Base-by-base conservation (phyloP, 1,284 basidiomycete species). In the Fomitopsis palustris region DNA sequence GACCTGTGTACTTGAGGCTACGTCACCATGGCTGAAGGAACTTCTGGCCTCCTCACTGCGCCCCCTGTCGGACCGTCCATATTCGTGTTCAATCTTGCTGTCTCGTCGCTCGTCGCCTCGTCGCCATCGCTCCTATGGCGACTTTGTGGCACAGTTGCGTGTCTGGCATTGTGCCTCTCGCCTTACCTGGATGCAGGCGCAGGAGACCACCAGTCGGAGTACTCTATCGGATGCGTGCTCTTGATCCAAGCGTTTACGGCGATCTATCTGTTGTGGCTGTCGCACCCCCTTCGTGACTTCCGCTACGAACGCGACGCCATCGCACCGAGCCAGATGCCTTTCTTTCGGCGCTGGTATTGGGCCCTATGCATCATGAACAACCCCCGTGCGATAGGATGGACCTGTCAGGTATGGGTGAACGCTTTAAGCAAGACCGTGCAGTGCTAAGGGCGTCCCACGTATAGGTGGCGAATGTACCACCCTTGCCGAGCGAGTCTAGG, bases 311-410 rank as follows among this genome's bases (percentile, higher is more conserved):
- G 55, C 16, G 61, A 62, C 42, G 21, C 19, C 16, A 17, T 31
- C 14, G 17, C 41, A 17, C 53, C 56, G n/a, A 27, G 10, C 19
- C 16, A 41, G 23, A 16, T 55, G 23, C 33, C 56, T 6, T 42
- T 55, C 38, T 16, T n/a, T 12, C 29, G 53, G 12, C 23, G 60
- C 23, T 19, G 54, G 29, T n/a, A 52, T 25, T 54, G 53, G 56
- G 45, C 31, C 19, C 49, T 61, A 16, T 55, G 60, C 29, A 53
- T 55, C 37, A 21, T 55, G 19, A 35, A 51, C 29, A 53, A 29
- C 21, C 27, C 31, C 4, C 57, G 57, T 7, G 57, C 53, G 4
- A 27, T 59, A n/a, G 57, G 57, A 19, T 59, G 57, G 57, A 59
- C 27, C 23, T 59, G 33, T 21, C 53, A 59, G 53, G 57, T 59